Evolutionary conservation across 2,329 filamentous ascomycete genomes (phyloP).

Genomic region (Alternaria sp.): DNA sequence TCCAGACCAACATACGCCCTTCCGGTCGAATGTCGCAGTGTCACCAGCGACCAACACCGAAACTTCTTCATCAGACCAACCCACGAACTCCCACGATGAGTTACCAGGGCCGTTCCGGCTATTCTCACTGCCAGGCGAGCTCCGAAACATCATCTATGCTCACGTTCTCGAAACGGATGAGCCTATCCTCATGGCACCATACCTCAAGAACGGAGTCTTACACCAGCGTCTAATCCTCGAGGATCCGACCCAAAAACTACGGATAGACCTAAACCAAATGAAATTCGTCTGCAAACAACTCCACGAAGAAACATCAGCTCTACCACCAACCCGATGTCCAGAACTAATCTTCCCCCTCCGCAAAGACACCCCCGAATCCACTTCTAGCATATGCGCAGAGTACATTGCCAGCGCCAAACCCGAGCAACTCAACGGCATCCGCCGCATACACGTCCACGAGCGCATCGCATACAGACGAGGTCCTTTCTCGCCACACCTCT

Average conservation of each 20-base stretch:
- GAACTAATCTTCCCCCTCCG: background rate
- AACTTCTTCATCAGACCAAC: background rate
- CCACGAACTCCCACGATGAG: background rate
- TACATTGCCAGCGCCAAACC: background rate
- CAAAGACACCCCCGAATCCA: background rate
- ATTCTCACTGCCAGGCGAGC: background rate
- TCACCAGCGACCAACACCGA: background rate
- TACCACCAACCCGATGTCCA: background rate
- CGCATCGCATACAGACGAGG: background rate
- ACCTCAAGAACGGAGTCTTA: background rate
- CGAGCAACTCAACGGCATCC: background rate
- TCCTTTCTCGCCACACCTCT: background rate
- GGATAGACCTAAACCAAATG: background rate
- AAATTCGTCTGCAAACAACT: background rate
- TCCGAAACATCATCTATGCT: background rate
- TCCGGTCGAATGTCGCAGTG: background rate
- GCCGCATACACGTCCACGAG: background rate
- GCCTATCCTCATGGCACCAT: background rate
- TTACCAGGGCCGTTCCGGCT: background rate
- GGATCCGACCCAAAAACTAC: accelerated
- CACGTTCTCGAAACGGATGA: background rate
- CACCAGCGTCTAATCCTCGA: background rate
- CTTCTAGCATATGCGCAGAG: background rate
- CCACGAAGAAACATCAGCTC: background rate
- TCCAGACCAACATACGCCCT: background rate